Evolutionary conservation across 2,329 filamentous ascomycete genomes (phyloP), one percentile per base, ranked within the genome.

Genomic region (Ploettnerulaceae sp.): DNA sequence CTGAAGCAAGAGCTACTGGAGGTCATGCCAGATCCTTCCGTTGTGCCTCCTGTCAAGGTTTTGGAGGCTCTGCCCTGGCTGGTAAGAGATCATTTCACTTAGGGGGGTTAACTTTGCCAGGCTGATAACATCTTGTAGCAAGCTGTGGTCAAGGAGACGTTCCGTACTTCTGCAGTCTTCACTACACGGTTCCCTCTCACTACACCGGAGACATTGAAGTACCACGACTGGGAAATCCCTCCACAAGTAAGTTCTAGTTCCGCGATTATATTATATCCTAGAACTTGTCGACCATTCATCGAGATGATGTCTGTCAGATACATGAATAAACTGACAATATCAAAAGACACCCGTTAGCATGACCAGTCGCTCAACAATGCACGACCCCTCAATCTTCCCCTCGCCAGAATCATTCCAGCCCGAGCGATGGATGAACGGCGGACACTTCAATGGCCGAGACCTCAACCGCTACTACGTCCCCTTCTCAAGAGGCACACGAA

Each of bases 401-500:
- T 36, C 15, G 5, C 49, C 49, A 5, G 21, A 40, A 8, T 36
- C 33, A 2, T 52, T 52, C 34, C 12, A 25, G 2, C 49, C 41
- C 7, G 36, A 48, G 15, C 40, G 45, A 15, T 52, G 49, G 49
- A 15, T 52, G 7, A 28, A 38, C 14, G 39, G 31, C 20, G 29
- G 8, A 11, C 22, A n/a, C 4, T 31, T 21, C 21, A 34, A 20
- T 8, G 29, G 14, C 14, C 31, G 38, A 21, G 32, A 40, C 25
- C 46, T 46, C 7, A 42, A 48, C 20, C 25, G 33, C 12, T 63
- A 59, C 29, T 64, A 71, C 45, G 57, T 71, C n/a, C 42, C 66
- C 1, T 72, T 72, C 52, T 66, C 64, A 5, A 69, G 66, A 37
- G 70, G 67, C 0, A 61, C 62, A 3, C 56, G 69, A 3, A 59